Conservation (phyloP, 2,329 filamentous ascomycete genomes). For the Cryoendolithus antarcticus region DNA sequence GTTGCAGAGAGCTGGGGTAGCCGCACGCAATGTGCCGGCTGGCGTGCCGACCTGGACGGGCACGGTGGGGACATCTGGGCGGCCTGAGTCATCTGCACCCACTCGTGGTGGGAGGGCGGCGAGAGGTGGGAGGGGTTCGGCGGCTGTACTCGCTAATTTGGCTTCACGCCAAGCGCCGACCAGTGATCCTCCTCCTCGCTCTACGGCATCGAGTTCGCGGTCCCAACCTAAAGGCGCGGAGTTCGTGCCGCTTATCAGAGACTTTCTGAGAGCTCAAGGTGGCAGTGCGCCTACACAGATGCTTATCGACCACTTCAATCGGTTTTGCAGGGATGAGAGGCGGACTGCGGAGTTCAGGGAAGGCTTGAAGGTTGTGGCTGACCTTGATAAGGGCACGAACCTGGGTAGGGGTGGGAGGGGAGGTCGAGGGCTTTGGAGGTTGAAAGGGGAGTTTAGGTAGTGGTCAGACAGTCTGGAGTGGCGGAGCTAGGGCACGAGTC, state of each 20-base stretch:
- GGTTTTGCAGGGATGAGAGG: conserved; percentile 56
- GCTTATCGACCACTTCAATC: conserved; percentile 81
- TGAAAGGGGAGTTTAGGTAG: conserved; percentile 43
- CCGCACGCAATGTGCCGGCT: conserved; percentile 59
- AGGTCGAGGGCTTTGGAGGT: conserved; percentile 42
- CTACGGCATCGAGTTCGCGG: too few relatives aligned
- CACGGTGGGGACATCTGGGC: conserved; percentile 62
- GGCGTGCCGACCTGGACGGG: conserved; percentile 94
- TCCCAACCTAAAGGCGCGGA: conserved; percentile 27
- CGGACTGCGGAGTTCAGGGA: conserved; percentile 70
- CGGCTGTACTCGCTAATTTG: conserved; percentile 32
- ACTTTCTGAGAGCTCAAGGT: conserved; percentile 66
- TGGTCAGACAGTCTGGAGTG: too few relatives aligned
- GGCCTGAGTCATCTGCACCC: conserved; percentile 45
- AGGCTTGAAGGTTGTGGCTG: conserved; percentile 65
- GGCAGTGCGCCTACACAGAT: conserved; percentile 72
- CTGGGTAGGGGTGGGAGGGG: conserved; percentile 12
- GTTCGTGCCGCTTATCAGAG: conserved; percentile 49
- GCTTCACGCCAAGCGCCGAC: conserved; percentile 25
- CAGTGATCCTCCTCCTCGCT: too few relatives aligned
- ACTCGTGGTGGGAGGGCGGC: conserved; percentile 21
- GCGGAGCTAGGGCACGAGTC: too few relatives aligned
- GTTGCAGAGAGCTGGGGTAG: conserved; percentile 59
- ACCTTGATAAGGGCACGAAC: conserved; percentile 42
- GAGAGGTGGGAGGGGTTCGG: conserved; percentile 21